Conservation (phyloP, 768 basidiomycete genomes). For the Hygrocybe coccinea region DNA sequence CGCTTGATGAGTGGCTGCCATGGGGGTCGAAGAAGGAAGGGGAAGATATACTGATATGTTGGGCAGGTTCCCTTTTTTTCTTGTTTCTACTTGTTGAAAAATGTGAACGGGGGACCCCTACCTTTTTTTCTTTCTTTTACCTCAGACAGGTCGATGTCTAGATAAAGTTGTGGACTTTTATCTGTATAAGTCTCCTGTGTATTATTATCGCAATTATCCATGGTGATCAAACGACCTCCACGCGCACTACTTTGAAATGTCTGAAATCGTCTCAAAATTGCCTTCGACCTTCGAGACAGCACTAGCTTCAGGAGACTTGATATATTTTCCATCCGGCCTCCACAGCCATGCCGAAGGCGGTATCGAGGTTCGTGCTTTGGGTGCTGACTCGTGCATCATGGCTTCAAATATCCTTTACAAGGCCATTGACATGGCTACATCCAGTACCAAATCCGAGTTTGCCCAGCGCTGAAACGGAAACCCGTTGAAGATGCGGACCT, state of each 20-base stretch:
- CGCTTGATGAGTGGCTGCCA: conserved; percentile 39
- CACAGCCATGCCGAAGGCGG: conserved; percentile 56
- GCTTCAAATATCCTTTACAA: no score
- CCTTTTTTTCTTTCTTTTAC: not conserved
- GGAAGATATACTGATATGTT: conserved; percentile 7
- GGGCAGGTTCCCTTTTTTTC: conserved; percentile 23
- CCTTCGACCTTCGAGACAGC: conserved; percentile 56
- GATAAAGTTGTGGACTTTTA: no score
- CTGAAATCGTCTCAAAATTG: conserved; percentile 52
- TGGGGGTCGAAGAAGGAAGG: conserved; percentile 1
- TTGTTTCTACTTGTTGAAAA: not conserved
- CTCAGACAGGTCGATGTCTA: no score
- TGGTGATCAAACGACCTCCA: no score
- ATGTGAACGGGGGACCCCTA: not conserved
- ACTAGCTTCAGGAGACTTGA: conserved; percentile 56
- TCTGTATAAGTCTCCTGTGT: no score
- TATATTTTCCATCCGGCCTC: conserved; percentile 74
- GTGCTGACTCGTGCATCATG: not conserved
- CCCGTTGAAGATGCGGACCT: conserved; percentile 46
- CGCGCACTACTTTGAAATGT: no score
- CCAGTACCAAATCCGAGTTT: conserved; percentile 83
- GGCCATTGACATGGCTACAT: not conserved
- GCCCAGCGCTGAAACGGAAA: conserved; percentile 82
- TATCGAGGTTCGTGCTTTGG: conserved; percentile 51
- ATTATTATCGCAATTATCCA: no score